These are phyloP conservation scores for Spergularia bocconei DNA, from an alignment of 148 eudicot species.

Conservation along the genomic window DNA sequence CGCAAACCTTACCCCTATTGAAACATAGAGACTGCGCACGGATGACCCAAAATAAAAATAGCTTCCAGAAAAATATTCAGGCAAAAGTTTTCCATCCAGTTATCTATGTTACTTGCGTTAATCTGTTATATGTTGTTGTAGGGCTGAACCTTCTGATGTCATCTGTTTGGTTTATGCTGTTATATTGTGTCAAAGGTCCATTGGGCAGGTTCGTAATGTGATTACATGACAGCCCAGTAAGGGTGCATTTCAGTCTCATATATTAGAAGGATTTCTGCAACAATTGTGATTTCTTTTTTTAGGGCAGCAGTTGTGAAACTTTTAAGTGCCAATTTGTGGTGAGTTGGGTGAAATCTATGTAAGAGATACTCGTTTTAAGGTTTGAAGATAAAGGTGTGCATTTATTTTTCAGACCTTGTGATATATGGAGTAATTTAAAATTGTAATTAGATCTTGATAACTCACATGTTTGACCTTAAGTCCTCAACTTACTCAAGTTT, in stretches of 20 bases:
- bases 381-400: no score
- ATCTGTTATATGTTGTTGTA: background rate
- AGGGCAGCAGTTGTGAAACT: background rate
- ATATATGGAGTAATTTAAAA: no score
- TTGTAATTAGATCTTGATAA: background rate
- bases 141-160: background rate
- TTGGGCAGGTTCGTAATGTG: background rate
- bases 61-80: no score
- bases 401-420: no score
- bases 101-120: background rate
- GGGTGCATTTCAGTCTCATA: background rate
- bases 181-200: background rate
- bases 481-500: background rate
- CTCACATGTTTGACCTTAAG: background rate
- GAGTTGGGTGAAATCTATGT: background rate
- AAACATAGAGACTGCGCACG: no score
- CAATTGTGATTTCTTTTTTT: no score
- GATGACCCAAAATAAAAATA: no score
- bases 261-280: background rate
- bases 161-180: background rate
- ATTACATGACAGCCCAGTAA: background rate
- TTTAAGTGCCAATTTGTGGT: background rate
- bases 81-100: background rate
- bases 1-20: no score
- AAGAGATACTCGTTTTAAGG: no score